A percentile compares a stretch with the other conserved stretches of the same genome.
These are phyloP conservation scores for Vitellaria paradoxa DNA, from an alignment of 179 eudicot genomes.

Conservation along the genomic window DNA sequence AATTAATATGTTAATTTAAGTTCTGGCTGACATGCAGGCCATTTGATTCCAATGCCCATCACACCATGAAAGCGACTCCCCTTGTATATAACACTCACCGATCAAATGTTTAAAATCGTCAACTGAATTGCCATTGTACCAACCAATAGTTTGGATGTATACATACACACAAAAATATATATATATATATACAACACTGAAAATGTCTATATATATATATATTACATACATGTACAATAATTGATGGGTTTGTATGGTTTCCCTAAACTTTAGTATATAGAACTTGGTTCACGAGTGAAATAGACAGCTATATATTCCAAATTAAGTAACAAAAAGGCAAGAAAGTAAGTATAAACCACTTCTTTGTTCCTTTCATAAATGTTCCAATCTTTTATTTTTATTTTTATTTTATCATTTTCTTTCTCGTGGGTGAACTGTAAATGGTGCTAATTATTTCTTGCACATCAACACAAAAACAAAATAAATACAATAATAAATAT, in stretches of 20 bases:
- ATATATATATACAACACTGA: too few species aligned
- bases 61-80: slow-evolving; percentile 13
- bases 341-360: not conserved
- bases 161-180: too few species aligned
- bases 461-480: not conserved
- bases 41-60: too few species aligned
- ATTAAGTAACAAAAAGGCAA: too few species aligned
- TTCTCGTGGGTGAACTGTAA: too few species aligned
- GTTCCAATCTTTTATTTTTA: not conserved
- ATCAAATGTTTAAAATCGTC: not conserved
- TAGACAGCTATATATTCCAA: not conserved
- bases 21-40: too few species aligned
- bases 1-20: too few species aligned
- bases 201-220: not conserved
- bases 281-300: not conserved
- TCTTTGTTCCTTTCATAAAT: not conserved
- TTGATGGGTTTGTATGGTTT: too few species aligned
- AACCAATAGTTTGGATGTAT: slow-evolving; percentile 7
- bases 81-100: not conserved
- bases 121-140: slow-evolving; percentile 12
- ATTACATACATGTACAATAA: too few species aligned
- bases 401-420: too few species aligned
- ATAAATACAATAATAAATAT: not conserved
- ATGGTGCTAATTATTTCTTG: not conserved
- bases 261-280: not conserved